These are phyloP conservation scores for Miamiensis avidus DNA, from an alignment of 169 alveolate species.

Conservation along the genomic window DNA sequence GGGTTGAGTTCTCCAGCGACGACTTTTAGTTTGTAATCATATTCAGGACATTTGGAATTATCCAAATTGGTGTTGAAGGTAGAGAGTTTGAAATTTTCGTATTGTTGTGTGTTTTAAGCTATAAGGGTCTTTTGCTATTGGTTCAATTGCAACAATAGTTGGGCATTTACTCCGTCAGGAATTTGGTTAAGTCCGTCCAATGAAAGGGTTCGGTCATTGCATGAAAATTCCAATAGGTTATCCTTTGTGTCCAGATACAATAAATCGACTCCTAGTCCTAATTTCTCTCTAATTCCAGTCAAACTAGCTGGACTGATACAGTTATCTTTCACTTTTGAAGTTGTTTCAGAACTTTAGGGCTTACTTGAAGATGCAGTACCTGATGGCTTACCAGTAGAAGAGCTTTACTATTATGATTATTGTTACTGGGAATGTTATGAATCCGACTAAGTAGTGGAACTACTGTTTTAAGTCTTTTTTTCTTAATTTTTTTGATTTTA, in stretches of 20 bases:
- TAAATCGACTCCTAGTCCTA: background rate
- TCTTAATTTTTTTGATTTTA: too few species aligned
- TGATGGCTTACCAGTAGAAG: background rate
- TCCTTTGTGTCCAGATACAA: background rate
- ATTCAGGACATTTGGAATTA: background rate
- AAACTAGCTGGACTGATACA: background rate
- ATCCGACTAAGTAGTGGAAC: background rate
- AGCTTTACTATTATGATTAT: too few species aligned
- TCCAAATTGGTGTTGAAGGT: background rate
- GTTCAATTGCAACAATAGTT: too few species aligned
- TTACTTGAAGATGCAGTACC: background rate
- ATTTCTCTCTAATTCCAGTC: background rate
- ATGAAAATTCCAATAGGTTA: background rate
- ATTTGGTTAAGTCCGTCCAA: background rate
- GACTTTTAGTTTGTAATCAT: background rate
- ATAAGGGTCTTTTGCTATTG: background rate
- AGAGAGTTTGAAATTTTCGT: background rate
- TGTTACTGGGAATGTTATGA: background rate
- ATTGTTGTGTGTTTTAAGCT: background rate
- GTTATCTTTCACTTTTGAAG: background rate
- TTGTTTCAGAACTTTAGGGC: too few species aligned
- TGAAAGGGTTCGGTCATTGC: background rate
- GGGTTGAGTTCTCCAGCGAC: background rate
- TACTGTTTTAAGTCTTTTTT: too few species aligned
- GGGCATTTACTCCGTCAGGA: background rate